Percentiles rank a stretch among this genome's conserved stretches.
Evolutionary conservation across 345 rosid genomes (phyloP).

Genomic region (Trapa bicornis): DNA sequence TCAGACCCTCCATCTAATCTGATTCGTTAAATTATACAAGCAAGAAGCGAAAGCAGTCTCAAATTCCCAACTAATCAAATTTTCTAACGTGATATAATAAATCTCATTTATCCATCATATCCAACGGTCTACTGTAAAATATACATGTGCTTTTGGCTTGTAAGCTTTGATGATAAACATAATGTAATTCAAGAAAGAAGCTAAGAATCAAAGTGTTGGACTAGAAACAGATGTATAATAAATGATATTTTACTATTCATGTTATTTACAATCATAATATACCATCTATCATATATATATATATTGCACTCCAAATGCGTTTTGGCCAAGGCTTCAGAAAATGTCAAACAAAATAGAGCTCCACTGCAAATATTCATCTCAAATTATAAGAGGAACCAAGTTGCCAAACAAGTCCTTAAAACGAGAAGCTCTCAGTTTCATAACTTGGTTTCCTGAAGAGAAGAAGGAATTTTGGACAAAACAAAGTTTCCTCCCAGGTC

Average conservation of each 20-base stretch:
- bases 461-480: slow-evolving; percentile 1
- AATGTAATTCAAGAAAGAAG: not conserved
- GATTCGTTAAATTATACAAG: too few relatives aligned
- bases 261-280: not conserved
- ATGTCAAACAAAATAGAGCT: not conserved
- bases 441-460: not conserved
- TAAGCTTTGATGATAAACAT: not conserved
- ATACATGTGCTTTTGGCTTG: not conserved
- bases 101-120: not conserved
- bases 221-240: not conserved
- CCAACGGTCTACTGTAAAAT: not conserved
- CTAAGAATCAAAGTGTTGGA: not conserved
- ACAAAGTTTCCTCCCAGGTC: slow-evolving; percentile 32
- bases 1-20: too few relatives aligned
- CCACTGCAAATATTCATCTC: not conserved
- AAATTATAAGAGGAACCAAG: not conserved
- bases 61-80: too few relatives aligned
- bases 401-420: not conserved
- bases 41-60: too few relatives aligned
- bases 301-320: not conserved
- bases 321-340: not conserved
- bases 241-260: not conserved
- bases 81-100: too few relatives aligned
- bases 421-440: not conserved
- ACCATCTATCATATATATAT: not conserved